These are phyloP conservation scores for Lactarius evosmus DNA, from an alignment of 768 basidiomycete genomes.

Conservation along the genomic window DNA sequence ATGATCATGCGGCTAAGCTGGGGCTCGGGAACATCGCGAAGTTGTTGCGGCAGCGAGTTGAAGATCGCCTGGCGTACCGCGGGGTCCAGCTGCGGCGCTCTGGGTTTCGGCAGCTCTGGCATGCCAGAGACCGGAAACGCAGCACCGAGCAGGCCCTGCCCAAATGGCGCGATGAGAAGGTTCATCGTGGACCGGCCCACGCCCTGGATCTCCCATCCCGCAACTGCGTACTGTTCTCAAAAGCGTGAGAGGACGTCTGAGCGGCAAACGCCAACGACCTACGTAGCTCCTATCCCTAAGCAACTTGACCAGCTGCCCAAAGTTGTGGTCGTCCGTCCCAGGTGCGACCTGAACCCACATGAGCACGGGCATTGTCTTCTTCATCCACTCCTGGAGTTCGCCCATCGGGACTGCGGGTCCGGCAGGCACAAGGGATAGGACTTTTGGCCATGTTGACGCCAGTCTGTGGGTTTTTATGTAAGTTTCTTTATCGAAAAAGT, in stretches of 20 bases:
- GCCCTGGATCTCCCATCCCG: constrained; percentile 26
- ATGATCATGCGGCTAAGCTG: constrained; percentile 15
- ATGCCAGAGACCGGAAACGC: constrained; percentile 26
- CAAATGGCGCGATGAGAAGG: constrained; percentile 26
- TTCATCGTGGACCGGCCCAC: constrained; percentile 7
- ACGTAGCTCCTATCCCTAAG: constrained; percentile 23
- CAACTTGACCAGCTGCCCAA: constrained; percentile 19
- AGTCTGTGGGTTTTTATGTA: not conserved
- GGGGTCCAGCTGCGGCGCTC: not conserved
- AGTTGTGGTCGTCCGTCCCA: constrained; percentile 19
- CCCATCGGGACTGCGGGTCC: constrained; percentile 13
- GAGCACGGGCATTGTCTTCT: constrained; percentile 14
- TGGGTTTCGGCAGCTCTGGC: constrained; percentile 19
- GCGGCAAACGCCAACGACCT: not conserved
- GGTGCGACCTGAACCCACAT: constrained; percentile 12
- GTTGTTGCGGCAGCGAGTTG: constrained; percentile 1
- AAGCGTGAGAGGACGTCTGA: not conserved
- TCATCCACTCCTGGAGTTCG: constrained; percentile 28
- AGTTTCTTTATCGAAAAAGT: not conserved
- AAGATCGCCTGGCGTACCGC: constrained; percentile 15
- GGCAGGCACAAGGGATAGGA: constrained; percentile 18
- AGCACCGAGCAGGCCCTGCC: constrained; percentile 19
- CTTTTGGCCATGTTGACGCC: constrained; percentile 23
- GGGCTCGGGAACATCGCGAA: constrained; percentile 7
- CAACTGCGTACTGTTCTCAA: constrained; percentile 22